Evolutionary conservation across 1,139 yeast genomes (phyloP), one percentile per base, ranked within the genome.

Genomic region (Pichia sp.): DNA sequence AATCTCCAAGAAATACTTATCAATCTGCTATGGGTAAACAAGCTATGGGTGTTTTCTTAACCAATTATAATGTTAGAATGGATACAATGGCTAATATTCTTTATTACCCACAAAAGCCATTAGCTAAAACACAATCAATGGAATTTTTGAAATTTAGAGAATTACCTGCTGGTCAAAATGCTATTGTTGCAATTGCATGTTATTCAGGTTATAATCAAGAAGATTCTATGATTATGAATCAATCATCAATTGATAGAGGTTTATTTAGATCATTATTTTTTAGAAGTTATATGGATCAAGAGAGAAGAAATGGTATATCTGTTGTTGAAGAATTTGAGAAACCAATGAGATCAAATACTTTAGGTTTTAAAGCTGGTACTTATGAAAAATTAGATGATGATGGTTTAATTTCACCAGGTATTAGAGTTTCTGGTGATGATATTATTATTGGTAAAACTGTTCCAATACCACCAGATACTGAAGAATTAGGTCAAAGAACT

Each of bases 1-100:
- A 91, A 71, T 89, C 97, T 45, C 98, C 98, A 45, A 94, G 98
- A 79, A 91, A 91, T 63, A 91, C 98, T 6, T 91, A 91, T 67
- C 98, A 91, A 69, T 88, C 96, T 60, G 98, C 98, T 50, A 91
- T 91, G 98, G 98, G 98, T 78, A 91, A 91, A 66, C 99, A 91
- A 69, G 99, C 99, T 46, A 91, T 91, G 98, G 99, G 99, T 61
- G 98, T 93, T n/a, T 89, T 86, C 64, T 73, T 91, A 58, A 91
- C 98, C 5, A 91, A 91, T 60, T 93, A 91, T 62, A 77, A 84
- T 42, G 96, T 89, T 39, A 85, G 99, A 69, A 91, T 91, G 98
- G 99, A 91, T 66, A 91, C 98, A 4, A 91, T 93, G 98, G 96
- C 98, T 14, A 91, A 91, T 57, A 89, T 91, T 56, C 72, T 91